Evolutionary conservation across 73 alveolate species (phyloP).

Genomic region (Uronychia setigera): DNA sequence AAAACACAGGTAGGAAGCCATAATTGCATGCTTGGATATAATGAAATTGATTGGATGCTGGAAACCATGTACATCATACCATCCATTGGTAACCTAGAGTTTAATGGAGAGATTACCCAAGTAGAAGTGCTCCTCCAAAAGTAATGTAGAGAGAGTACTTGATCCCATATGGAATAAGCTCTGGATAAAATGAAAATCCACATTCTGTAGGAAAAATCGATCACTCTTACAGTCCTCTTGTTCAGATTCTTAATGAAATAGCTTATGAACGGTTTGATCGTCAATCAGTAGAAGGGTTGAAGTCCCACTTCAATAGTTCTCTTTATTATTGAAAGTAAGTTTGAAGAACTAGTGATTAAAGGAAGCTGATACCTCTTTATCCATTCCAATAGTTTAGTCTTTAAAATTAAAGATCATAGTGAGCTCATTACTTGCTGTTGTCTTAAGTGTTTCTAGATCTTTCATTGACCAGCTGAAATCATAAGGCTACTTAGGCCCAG

Average conservation of each 20-base stretch:
- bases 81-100: background rate
- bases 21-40: background rate
- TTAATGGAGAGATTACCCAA: background rate
- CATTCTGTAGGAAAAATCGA: background rate
- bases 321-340: too few relatives aligned
- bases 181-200: background rate
- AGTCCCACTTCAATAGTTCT: background rate
- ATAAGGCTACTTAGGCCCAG: background rate
- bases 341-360: background rate
- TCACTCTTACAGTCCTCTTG: background rate
- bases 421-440: background rate
- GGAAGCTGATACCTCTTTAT: background rate
- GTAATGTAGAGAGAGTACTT: background rate
- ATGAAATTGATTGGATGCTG: background rate
- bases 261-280: background rate
- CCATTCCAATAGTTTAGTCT: background rate
- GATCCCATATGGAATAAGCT: background rate
- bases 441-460: background rate
- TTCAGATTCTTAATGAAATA: background rate
- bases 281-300: background rate
- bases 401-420: background rate
- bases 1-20: background rate
- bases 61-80: background rate
- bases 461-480: background rate
- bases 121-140: background rate